Base-by-base conservation (phyloP, 352 stramenopile species). In the Pythium volutum region DNA sequence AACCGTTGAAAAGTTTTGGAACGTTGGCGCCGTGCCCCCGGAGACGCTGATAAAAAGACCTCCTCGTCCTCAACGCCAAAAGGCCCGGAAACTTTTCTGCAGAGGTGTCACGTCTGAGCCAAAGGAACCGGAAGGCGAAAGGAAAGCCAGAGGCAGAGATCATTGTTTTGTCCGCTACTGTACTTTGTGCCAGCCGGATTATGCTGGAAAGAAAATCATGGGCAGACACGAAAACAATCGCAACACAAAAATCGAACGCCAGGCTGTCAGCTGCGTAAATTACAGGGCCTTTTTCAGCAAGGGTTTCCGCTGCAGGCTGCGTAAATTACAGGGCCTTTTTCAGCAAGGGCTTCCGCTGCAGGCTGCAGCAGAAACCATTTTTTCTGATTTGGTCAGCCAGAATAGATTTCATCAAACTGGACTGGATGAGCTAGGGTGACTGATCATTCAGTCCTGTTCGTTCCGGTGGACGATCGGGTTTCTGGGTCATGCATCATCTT, bases 31-130 rank as follows among this genome's bases (percentile, higher is more conserved):
- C 27, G 47, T n/a, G n/a, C n/a, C n/a, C n/a, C n/a, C n/a, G n/a
- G n/a, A n/a, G n/a, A n/a, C n/a, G n/a, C n/a, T n/a, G n/a, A n/a
- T n/a, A n/a, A n/a, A n/a, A n/a, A n/a, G n/a, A n/a, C n/a, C n/a
- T n/a, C n/a, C n/a, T n/a, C n/a, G n/a, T n/a, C 59, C 59, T 66
- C 59, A 20, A 57, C 41, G 50, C 50, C 51, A 60, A 66, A 61
- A 66, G 59, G 50, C n/a, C 51, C 43, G 59, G 59, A 66, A 66
- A 60, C 45, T n/a, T 61, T 55, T 56, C 48, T 54, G 48, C 38
- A 42, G 2, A 43, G 59, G n/a, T n/a, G n/a, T n/a, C 59, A 50
- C 27, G 59, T 66, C 59, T 66, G 59, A 15, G 41, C 41, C 7
- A 25, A 20, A 18, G 14, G 55, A 2, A 15, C 9, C n/a, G n/a